Percentiles rank a stretch among this genome's conserved stretches.
Evolutionary conservation across 306 rosid genomes (phyloP).

Genomic region (Dryas drummondii): DNA sequence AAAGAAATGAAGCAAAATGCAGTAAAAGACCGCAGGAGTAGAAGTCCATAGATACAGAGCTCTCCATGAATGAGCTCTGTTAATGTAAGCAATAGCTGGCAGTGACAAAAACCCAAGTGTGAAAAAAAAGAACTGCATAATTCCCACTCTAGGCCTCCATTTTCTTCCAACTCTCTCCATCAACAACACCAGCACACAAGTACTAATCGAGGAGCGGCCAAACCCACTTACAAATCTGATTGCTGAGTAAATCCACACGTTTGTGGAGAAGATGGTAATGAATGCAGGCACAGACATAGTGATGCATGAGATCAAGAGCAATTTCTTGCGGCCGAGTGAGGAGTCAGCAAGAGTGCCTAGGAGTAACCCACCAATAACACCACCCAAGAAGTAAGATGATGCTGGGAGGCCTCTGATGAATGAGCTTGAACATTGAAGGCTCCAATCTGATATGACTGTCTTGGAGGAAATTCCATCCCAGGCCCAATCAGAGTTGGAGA

Average conservation of each 20-base stretch:
- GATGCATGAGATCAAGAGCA: constrained; percentile 4
- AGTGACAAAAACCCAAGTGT: constrained; percentile 19
- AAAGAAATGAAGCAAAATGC: constrained; percentile 9
- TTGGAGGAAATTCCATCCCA: constrained; percentile 32
- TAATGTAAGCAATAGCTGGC: constrained; percentile 14
- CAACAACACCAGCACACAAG: constrained; percentile 18
- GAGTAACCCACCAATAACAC: constrained; percentile 30
- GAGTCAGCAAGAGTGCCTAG: constrained; percentile 43
- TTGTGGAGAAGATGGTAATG: constrained; percentile 4
- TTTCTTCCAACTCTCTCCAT: constrained; percentile 20
- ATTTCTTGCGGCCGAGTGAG: constrained; percentile 35
- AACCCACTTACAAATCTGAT: constrained; percentile 3
- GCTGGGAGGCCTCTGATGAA: constrained; percentile 25
- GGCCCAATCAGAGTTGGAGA: constrained; percentile 33
- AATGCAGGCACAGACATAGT: constrained; percentile 22
- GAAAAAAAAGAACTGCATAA: constrained; percentile 22
- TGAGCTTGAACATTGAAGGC: constrained; percentile 34
- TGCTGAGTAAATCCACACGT: constrained; percentile 18
- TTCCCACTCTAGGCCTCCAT: constrained; percentile 23
- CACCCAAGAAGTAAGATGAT: constrained; percentile 18
- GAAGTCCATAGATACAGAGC: constrained; percentile 13
- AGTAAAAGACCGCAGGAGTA: constrained; percentile 15
- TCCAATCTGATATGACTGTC: constrained; percentile 45
- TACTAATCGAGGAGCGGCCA: constrained; percentile 18
- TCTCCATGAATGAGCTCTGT: constrained; percentile 24